Evolutionary conservation across 2,329 filamentous ascomycete genomes (phyloP), one percentile per base, ranked within the genome.

Genomic region (Trichoderma harzianum): DNA sequence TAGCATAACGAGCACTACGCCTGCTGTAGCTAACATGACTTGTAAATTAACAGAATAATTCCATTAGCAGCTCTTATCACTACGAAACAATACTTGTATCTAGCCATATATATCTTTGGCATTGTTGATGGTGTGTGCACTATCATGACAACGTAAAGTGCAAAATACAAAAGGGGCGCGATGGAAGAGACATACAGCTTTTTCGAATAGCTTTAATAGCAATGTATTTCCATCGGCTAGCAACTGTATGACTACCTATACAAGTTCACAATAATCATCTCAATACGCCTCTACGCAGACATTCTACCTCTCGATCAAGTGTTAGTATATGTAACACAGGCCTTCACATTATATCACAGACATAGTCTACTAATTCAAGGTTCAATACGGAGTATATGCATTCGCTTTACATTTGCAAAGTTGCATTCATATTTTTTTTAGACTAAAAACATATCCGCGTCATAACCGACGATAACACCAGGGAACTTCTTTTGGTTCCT

Each of bases 401-500:
- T 79, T 76, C 80, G 79, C 75, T 81, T 77, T 79, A 78, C 78
- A 77, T 75, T 73, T 76, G 72, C 72, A 58, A 63, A 66, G 71
- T 53, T 74, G 72, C 70, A 74, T 73, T 71, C 70, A 74, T 63
- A 72, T 73, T 74, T 70, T 53, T 47, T 28, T 51, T 53, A 69
- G 21, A 62, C 66, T 69, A 51, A 69, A 69, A 69, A 61, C 55
- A 69, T 65, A 74, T 72, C 72, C 69, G 74, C 70, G 73, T 73
- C 71, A 73, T 64, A 76, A 76, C 77, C 77, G 75, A 75, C 77
- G 69, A 76, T 75, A 79, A 79, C 75, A 78, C 74, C 78, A 26
- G 32, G 70, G 69, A 61, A 73, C 63, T 62, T 72, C 69, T 58
- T 70, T 70, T 67, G 63, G 55, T 68, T 72, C 61, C 72, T 71